Percentiles rank a stretch among this genome's conserved stretches.
Conservation (phyloP, 768 basidiomycete genomes). For the Dendrothele bispora region DNA sequence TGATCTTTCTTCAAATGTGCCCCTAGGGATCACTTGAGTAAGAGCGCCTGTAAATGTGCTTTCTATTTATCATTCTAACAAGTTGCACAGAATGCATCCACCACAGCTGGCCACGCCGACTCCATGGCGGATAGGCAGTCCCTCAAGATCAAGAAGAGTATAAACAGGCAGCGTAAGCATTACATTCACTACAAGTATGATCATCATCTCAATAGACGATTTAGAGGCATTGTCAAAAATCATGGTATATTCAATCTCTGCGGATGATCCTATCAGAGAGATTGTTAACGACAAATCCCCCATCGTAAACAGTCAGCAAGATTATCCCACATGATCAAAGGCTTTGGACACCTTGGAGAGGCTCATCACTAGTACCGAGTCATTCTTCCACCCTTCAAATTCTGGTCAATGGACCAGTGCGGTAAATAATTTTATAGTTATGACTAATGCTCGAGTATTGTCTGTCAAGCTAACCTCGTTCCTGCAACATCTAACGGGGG, state of each 20-base stretch:
- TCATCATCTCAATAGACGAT: slow-evolving; percentile 5
- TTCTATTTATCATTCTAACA: too few species aligned
- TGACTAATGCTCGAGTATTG: too few species aligned
- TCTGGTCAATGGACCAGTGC: slow-evolving; percentile 78
- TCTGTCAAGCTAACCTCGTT: slow-evolving; percentile 75
- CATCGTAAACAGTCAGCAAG: too few species aligned
- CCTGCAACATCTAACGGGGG: slow-evolving; percentile 67
- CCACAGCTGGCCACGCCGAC: slow-evolving; percentile 74
- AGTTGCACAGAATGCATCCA: slow-evolving; percentile 51
- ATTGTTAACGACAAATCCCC: slow-evolving; percentile 28
- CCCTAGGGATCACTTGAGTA: slow-evolving; percentile 70
- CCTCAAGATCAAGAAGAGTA: slow-evolving; percentile 66
- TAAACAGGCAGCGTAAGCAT: slow-evolving; percentile 61
- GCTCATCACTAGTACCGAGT: slow-evolving; percentile 88
- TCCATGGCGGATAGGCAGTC: slow-evolving; percentile 52
- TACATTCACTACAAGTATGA: not conserved
- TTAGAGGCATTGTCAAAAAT: slow-evolving; percentile 79
- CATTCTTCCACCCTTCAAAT: slow-evolving; percentile 95
- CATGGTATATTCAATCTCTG: slow-evolving; percentile 85
- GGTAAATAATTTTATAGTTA: slow-evolving; percentile 27
- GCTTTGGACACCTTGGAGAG: slow-evolving; percentile 87
- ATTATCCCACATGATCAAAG: slow-evolving; percentile 79
- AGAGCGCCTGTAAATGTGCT: too few species aligned
- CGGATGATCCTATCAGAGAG: slow-evolving; percentile 68
- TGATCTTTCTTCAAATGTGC: slow-evolving; percentile 49